Evolutionary conservation across 768 basidiomycete species (phyloP), one percentile per base, ranked within the genome.

Genomic region (Collybia nuda): DNA sequence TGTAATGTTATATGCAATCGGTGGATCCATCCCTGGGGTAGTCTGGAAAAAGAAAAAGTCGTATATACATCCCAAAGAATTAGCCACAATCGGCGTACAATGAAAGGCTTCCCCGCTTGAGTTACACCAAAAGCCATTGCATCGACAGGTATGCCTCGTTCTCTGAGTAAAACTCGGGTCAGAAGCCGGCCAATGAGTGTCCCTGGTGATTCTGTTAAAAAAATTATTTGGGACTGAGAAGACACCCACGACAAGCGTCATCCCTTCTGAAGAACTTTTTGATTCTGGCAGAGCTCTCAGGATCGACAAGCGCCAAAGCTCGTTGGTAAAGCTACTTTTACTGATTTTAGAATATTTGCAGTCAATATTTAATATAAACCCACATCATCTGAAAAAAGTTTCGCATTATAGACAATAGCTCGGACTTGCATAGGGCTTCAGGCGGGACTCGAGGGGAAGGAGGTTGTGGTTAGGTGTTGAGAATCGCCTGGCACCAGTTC

Each of bases 181-280:
- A 93, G 77, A 36, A 93, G 75, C n/a, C 81, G 76, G 17, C 91
- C 90, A 53, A 93, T 79, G 29, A 93, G 71, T 12, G 84, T 85
- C 44, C 91, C 91, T 93, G 43, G 32, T 37, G 17, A 40, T 9
- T 43, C 24, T 39, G 35, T 2, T 23, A 39, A 14, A 24, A 44
- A 14, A n/a, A 32, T 40, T 45, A 36, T 19, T 5, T 15, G 4
- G 15, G 28, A 24, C 17, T 3, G 24, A 22, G 3, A n/a, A 24
- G 43, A 19, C 19, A 59, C 82, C 65, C 64, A 92, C 91, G 76
- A 69, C 86, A 89, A 18, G 87, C 80, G 62, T 93, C 91, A 58
- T 83, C 81, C 41, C 85, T 80, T 53, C 78, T 81, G 65, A 81
- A 84, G 60, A 87, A 93, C 50, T 76, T 77, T 54, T 75, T 73